These are phyloP conservation scores for Aspergillus ruber DNA, from an alignment of 2,329 filamentous ascomycete genomes.

Conservation along the genomic window DNA sequence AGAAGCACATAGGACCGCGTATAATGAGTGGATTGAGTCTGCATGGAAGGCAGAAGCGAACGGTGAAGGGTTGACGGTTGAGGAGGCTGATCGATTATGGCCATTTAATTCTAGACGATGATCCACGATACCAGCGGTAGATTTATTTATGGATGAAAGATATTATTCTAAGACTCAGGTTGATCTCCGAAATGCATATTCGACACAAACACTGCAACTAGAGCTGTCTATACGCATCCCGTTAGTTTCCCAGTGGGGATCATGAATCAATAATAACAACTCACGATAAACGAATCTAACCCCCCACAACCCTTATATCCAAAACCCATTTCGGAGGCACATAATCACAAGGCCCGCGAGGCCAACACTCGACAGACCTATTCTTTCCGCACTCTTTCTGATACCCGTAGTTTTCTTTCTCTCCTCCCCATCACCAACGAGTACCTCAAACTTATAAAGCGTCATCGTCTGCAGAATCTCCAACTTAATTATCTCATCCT, in stretches of 20 bases:
- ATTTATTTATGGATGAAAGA: too few species aligned
- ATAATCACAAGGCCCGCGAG: not conserved
- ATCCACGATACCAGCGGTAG: not conserved
- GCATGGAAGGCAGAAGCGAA: slow-evolving; percentile 4
- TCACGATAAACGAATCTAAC: not conserved
- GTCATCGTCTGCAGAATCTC: not conserved
- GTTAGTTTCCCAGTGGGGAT: not conserved
- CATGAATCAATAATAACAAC: not conserved
- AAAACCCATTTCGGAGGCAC: not conserved
- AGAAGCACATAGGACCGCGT: slow-evolving; percentile 14
- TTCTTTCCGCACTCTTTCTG: not conserved
- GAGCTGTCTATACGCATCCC: not conserved
- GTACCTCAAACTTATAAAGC: not conserved
- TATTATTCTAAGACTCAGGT: not conserved
- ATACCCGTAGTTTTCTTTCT: not conserved
- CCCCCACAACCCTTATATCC: not conserved
- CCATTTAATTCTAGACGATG: slow-evolving; percentile 9
- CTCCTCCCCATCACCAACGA: not conserved
- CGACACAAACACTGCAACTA: not conserved
- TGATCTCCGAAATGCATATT: not conserved
- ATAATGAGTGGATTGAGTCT: slow-evolving; percentile 16
- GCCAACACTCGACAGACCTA: not conserved
- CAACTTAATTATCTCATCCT: not conserved
- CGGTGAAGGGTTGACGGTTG: slow-evolving; percentile 6
- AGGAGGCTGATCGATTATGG: slow-evolving; percentile 9